Evolutionary conservation across 2,329 filamentous ascomycete genomes (phyloP).

Genomic region (Fusarium foetens): DNA sequence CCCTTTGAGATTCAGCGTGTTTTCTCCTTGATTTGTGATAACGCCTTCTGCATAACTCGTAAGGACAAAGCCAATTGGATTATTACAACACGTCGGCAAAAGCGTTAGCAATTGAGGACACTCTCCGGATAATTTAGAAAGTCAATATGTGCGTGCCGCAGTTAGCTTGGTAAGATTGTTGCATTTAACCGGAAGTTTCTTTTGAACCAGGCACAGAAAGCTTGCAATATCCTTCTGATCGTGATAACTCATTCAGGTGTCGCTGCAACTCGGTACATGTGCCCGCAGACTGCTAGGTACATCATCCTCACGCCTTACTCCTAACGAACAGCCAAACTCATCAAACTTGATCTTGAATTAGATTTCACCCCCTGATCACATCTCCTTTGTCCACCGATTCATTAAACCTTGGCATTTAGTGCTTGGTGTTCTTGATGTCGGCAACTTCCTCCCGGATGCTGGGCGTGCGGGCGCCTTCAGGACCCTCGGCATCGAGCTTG

Average conservation of each 20-base stretch:
- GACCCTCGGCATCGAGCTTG: slow-evolving; percentile 48
- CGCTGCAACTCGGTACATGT: not conserved
- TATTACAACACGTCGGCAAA: not conserved
- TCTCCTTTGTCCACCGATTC: not conserved
- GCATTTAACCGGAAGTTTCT: not conserved
- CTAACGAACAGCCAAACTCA: not conserved
- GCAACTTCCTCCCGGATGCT: slow-evolving; percentile 44
- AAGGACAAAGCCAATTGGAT: not conserved
- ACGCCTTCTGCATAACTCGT: not conserved
- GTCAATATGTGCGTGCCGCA: not conserved
- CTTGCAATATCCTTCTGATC: not conserved
- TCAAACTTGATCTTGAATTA: not conserved
- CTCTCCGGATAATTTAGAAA: not conserved
- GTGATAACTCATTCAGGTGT: not conserved
- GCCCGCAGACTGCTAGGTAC: not conserved
- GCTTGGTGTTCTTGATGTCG: slow-evolving; percentile 28
- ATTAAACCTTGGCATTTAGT: not conserved
- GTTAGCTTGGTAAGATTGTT: not conserved
- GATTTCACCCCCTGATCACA: not conserved
- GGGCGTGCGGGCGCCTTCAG: slow-evolving; percentile 40
- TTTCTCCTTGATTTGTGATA: not conserved
- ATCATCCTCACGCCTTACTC: not conserved
- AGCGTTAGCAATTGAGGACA: not conserved
- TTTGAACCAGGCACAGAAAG: not conserved
- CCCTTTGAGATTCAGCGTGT: not conserved